Percentiles rank a stretch among this genome's conserved stretches.
Conservation (phyloP, 1,139 yeast genomes). For the Nakaseomyces nivariensis region DNA sequence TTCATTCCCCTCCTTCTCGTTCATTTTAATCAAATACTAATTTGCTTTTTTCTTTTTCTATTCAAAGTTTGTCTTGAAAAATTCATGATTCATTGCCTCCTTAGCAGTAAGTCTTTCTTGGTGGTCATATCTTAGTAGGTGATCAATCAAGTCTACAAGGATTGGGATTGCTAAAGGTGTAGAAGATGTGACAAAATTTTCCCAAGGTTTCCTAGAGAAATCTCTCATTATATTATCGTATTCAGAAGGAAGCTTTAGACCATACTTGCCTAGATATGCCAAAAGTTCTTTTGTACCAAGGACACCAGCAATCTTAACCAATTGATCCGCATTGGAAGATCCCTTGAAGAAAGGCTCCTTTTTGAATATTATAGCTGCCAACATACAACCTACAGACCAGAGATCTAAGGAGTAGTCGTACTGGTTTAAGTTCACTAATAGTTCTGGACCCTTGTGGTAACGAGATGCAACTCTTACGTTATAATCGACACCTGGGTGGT, state of each 20-base stretch:
- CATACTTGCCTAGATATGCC: conserved; percentile 52
- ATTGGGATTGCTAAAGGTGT: conserved; percentile 51
- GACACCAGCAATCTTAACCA: conserved; percentile 68
- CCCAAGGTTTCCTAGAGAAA: conserved; percentile 61
- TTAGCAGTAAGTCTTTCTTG: conserved; percentile 65
- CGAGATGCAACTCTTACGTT: conserved; percentile 76
- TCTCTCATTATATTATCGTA: conserved; percentile 60
- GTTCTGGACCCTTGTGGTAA: conserved; percentile 74
- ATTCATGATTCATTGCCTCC: conserved; percentile 62
- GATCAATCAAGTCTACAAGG: conserved; percentile 55
- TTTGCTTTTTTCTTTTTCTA: neutral
- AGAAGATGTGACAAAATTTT: conserved; percentile 44
- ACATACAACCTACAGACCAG: conserved; percentile 77
- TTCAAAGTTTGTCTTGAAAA: conserved; percentile 26
- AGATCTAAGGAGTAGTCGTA: conserved; percentile 71
- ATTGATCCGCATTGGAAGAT: conserved; percentile 66
- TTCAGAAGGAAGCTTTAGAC: conserved; percentile 50
- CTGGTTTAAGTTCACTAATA: conserved; percentile 61
- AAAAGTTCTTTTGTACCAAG: conserved; percentile 62
- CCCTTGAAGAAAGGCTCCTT: conserved; percentile 76
- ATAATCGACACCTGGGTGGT: conserved; percentile 68
- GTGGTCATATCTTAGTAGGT: conserved; percentile 60
- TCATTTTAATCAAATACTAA: neutral
- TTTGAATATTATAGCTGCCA: conserved; percentile 67
- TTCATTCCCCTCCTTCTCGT: neutral